Evolutionary conservation across 1,284 basidiomycete species (phyloP), one percentile per base, ranked within the genome.

Genomic region (Phylloboletellus chloephorus): DNA sequence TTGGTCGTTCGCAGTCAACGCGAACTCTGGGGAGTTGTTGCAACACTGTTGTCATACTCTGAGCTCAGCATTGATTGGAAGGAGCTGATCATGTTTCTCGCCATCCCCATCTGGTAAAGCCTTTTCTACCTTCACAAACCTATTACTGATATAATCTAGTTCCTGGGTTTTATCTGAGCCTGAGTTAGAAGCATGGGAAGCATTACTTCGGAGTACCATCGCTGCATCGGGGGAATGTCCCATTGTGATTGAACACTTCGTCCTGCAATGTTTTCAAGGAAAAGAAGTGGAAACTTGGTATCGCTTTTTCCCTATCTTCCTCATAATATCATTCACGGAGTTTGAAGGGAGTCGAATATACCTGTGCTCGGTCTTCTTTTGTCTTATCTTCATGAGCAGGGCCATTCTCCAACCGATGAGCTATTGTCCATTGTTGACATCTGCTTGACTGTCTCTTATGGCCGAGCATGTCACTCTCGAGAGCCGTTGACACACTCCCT

Each of bases 101-200:
- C 54, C 0, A 57, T 73, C 36, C 72, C 77, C 4, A 51, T 76
- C 32, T 58, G 66, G 77, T 78, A 41, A 31, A 60, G 55, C 4
- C 15, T 23, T 10, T 36, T 28, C 31, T 42, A 16, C 35, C n/a
- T 26, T n/a, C 9, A 17, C 24, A 30, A 32, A 19, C 29, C 10
- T 41, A 31, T 37, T 42, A 31, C 36, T 51, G 32, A 50, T 37
- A 9, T 32, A 8, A 19, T 20, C 13, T 39, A 76, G 74, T 28
- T 46, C 51, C 6, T 75, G 74, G 74, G 49, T 38, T 13, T 57
- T 76, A 53, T 64, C 61, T 2, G 46, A 55, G 7, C 37, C 46
- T 1, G 74, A 74, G 41, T 38, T 65, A 11, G 53, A 64, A 25
- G 48, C 58, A 1, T 76, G 73, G 72, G 52, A 61, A 12, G 32